phyloP scores from a whole-genome alignment of 768 basidiomycete species.

The Leccinum sublutescens region DNA sequence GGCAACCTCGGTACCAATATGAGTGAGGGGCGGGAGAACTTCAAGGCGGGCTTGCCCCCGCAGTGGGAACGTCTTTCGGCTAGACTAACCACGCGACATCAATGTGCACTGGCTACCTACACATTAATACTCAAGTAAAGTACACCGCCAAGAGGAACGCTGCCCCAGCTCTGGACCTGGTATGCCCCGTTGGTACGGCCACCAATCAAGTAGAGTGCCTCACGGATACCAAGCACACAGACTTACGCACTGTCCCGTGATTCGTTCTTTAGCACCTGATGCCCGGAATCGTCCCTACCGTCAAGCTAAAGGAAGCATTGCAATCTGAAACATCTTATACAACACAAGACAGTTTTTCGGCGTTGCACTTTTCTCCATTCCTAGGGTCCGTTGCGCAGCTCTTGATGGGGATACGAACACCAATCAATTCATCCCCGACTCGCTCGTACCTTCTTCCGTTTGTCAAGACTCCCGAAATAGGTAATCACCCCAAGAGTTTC shows the following conservation, averaged over 20 bases:
- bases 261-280: not conserved
- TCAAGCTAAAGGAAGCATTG: not conserved
- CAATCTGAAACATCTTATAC: not conserved
- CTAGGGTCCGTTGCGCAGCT: not conserved
- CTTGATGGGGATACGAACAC: not conserved
- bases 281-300: not conserved
- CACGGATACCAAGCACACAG: not conserved
- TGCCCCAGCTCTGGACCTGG: not conserved
- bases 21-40: not conserved
- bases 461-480: not conserved
- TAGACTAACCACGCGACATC: not conserved
- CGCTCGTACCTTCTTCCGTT: not conserved
- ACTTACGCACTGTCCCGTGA: not conserved
- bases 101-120: not conserved
- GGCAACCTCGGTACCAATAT: not conserved
- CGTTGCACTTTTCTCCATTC: not conserved
- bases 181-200: not conserved
- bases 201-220: not conserved
- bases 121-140: not conserved
- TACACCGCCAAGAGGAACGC: not conserved
- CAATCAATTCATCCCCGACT: not conserved
- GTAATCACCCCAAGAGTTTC: conserved; percentile 1
- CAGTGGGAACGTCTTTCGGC: not conserved
- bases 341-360: not conserved
- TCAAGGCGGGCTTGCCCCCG: not conserved